Base-by-base conservation (phyloP, 2,329 filamentous ascomycete species). In the Ascomycota sp. region DNA sequence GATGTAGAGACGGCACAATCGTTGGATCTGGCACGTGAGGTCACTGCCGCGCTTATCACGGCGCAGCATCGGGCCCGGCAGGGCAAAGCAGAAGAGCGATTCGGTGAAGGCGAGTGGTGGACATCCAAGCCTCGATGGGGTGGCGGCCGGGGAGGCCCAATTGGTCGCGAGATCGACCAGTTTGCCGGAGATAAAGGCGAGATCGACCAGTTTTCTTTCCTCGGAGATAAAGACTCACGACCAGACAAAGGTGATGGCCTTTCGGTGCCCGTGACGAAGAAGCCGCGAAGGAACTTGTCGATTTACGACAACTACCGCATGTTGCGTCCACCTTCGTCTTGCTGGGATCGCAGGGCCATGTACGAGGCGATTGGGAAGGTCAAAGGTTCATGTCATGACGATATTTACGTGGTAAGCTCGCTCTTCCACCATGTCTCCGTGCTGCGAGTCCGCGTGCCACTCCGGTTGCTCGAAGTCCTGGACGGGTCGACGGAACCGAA, bases 251-350 rank as follows among this genome's bases (percentile, higher is more conserved):
- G 41, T 6, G 44, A 50, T 30, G 43, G 44, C 25, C 26, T 38
- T 10, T 31, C 40, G 16, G 36, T 38, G 36, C 48, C 44, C 6
- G 40, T 44, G 5, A 47, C 43, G 27, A 68, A 68, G 48, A 67
- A 61, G 39, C 50, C 61, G 28, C 61, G 66, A 38, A 69, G 65
- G 47, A 67, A 58, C 34, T 51, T 67, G 47, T 61, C 59, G 39
- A 59, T 72, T 32, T 75, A 74, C 45, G 70, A 75, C 45, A 66
- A 60, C 42, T 75, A 75, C 50, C 62, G 71, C 36, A 72, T 68
- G 58, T 56, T 75, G 31, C 59, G 66, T 2, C 65, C 64, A 7
- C 70, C 71, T 0, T 51, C 63, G 8, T 53, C 59, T 6, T 64
- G 59, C 16, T 76, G 71, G 71, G 71, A 76, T 44, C 58, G 56